phyloP scores from a whole-genome alignment of 1,284 basidiomycete species.

The Cutaneotrichosporon cutaneum region DNA sequence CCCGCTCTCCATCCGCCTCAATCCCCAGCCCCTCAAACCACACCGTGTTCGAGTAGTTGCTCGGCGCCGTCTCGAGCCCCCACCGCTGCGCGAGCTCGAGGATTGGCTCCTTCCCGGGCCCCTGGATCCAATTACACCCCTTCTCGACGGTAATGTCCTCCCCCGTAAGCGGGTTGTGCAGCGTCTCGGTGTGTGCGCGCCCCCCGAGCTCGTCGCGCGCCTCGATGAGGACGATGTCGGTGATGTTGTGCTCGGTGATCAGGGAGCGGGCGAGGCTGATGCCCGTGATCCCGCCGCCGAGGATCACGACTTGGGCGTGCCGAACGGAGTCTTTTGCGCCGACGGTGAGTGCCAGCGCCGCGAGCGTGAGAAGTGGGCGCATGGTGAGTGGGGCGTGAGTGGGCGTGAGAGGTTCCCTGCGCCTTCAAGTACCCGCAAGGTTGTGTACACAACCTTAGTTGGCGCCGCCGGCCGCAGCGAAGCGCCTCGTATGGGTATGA shows the following conservation, averaged over 20 bases:
- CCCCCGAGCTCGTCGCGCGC: slow-evolving; percentile 63
- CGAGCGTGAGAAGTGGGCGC: neutral
- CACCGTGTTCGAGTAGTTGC: slow-evolving; percentile 19
- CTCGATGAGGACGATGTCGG: slow-evolving; percentile 64
- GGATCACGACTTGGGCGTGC: slow-evolving; percentile 55
- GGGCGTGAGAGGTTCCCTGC: neutral
- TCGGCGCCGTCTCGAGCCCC: slow-evolving; percentile 54
- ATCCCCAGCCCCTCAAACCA: slow-evolving; percentile 23
- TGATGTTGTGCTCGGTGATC: slow-evolving; percentile 59
- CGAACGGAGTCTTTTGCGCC: neutral
- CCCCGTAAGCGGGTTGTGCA: slow-evolving; percentile 40
- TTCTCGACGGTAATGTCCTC: slow-evolving; percentile 58
- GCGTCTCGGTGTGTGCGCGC: slow-evolving; percentile 58
- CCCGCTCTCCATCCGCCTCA: slow-evolving; percentile 15
- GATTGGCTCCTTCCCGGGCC: slow-evolving; percentile 55
- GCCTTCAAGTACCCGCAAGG: neutral
- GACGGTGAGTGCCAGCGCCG: neutral
- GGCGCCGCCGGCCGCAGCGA: neutral
- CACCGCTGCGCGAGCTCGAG: slow-evolving; percentile 61
- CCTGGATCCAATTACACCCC: slow-evolving; percentile 72
- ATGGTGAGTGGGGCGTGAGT: neutral
- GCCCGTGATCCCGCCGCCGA: slow-evolving; percentile 67
- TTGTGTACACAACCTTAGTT: neutral
- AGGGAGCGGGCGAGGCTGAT: slow-evolving; percentile 64
- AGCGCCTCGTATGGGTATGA: no score